Evolutionary conservation across 805 yeast genomes (phyloP), one percentile per base, ranked within the genome.

Genomic region (Blastobotrys muscicola): DNA sequence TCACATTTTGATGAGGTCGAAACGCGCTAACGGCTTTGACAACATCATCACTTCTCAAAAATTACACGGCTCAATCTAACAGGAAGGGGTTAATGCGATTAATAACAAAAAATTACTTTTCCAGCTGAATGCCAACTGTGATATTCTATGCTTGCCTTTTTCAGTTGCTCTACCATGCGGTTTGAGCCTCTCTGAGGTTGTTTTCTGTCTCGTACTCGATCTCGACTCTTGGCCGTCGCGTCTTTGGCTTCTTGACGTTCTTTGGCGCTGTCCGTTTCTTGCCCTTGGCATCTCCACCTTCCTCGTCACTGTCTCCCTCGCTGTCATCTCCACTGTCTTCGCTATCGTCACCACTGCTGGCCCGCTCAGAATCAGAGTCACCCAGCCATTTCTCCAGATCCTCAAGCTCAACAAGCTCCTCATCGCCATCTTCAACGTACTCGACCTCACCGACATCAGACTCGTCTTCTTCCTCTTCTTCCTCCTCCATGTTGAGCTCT

Each of bases 401-500:
- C 67, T 89, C 97, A 68, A 90, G 76, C 59, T 92, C 97, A 20
- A 86, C 95, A 54, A 85, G 67, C 52, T 86, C 87, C 20, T 84
- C 94, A 11, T 82, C 95, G 41, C 84, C 95, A 49, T 80, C 95
- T 53, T 80, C 87, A 42, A 86, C 96, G 57, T 81, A 85, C 61
- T 89, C 97, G 36, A 85, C 80, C 61, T 85, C 86, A 33, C 87
- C 82, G 41, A 75, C 77, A 50, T 77, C 78, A 39, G 67, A 74
- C 15, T 66, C 72, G 29, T 56, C 76, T 41, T 72, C 74, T 38
- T 64, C 76, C 44, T 71, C 73, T 29, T 68, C 74, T 36, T 69
- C 72, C 38, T 68, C 72, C 38, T 70, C 75, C 39, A 62, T 72
- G 38, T 69, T 74, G 20, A 50, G 60, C 13, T 62, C 66, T 29